Conservation (phyloP, 2,329 filamentous ascomycete genomes). For the Fusarium circinatum region DNA sequence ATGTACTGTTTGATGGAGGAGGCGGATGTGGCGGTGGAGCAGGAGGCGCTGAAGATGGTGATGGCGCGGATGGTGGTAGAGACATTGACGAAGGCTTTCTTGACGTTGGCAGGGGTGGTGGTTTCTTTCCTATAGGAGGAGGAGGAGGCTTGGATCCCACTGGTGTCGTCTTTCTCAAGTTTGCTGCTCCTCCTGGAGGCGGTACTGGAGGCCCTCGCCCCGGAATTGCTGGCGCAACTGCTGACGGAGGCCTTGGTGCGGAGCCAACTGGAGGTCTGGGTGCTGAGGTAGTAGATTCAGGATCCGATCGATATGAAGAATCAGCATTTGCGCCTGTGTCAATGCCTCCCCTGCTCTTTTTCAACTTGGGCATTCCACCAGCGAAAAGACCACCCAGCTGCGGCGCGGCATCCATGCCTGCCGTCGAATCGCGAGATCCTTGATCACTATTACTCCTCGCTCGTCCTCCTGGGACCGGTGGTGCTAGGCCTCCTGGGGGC, state of each 20-base stretch:
- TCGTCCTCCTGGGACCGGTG: slow-evolving; percentile 76
- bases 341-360: slow-evolving; percentile 83
- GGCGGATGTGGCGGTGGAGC: slow-evolving; percentile 54
- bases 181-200: slow-evolving; percentile 56
- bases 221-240: slow-evolving; percentile 32
- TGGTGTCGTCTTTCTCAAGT: slow-evolving; percentile 68
- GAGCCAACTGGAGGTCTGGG: slow-evolving; percentile 67
- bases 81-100: slow-evolving; percentile 64
- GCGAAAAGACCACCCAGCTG: slow-evolving; percentile 91
- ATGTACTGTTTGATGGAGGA: slow-evolving; percentile 52
- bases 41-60: slow-evolving; percentile 47
- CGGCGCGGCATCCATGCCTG: slow-evolving; percentile 70
- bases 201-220: slow-evolving; percentile 47
- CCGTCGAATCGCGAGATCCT: slow-evolving; percentile 57
- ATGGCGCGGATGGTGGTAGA: slow-evolving; percentile 48
- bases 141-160: slow-evolving; percentile 70
- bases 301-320: slow-evolving; percentile 82
- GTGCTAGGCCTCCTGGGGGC: slow-evolving; percentile 73
- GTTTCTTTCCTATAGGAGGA: slow-evolving; percentile 81
- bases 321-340: slow-evolving; percentile 70
- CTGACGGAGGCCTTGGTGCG: slow-evolving; percentile 62
- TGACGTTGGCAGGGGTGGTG: slow-evolving; percentile 69
- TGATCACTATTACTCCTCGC: slow-evolving; percentile 87
- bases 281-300: slow-evolving; percentile 57
- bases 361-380: slow-evolving; percentile 94